Conservation (phyloP, 2,329 filamentous ascomycete species). For the Colletotrichum melonis region DNA sequence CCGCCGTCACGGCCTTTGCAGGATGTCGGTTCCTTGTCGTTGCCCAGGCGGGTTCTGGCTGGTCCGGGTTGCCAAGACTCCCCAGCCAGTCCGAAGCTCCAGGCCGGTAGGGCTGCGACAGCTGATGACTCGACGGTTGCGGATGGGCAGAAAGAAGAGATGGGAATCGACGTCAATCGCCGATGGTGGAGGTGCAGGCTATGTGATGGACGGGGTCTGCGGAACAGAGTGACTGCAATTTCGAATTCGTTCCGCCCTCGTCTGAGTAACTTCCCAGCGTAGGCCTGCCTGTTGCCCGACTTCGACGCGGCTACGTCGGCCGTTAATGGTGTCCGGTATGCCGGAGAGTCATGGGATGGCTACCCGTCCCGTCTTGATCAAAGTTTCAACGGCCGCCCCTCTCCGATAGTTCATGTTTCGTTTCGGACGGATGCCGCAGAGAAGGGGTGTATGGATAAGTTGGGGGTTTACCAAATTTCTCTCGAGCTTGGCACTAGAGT, state of each 20-base stretch:
- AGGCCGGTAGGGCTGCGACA: conserved; percentile 1
- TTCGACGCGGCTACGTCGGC: neutral
- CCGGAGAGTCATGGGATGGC: conserved; percentile 13
- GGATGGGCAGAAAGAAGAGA: neutral
- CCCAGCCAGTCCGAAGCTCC: neutral
- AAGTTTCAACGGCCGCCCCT: neutral
- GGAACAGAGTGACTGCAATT: neutral
- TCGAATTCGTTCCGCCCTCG: neutral
- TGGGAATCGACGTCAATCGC: neutral
- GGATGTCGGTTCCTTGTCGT: neutral
- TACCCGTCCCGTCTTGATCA: neutral
- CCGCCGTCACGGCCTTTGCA: neutral
- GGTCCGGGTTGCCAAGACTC: conserved; percentile 7
- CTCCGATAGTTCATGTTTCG: conserved; percentile 1
- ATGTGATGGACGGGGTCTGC: neutral
- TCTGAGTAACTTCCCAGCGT: neutral
- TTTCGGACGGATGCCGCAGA: conserved; percentile 7
- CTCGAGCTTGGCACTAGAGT: neutral
- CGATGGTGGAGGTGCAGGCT: neutral
- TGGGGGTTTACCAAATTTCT: neutral
- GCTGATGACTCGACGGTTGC: conserved; percentile 9
- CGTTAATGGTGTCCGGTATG: neutral
- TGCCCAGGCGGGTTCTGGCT: conserved; percentile 4
- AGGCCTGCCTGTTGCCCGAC: too few species aligned
- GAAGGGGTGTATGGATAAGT: neutral